Base-by-base conservation (phyloP, 2,329 filamentous ascomycete species). In the Ascochyta koolunga region DNA sequence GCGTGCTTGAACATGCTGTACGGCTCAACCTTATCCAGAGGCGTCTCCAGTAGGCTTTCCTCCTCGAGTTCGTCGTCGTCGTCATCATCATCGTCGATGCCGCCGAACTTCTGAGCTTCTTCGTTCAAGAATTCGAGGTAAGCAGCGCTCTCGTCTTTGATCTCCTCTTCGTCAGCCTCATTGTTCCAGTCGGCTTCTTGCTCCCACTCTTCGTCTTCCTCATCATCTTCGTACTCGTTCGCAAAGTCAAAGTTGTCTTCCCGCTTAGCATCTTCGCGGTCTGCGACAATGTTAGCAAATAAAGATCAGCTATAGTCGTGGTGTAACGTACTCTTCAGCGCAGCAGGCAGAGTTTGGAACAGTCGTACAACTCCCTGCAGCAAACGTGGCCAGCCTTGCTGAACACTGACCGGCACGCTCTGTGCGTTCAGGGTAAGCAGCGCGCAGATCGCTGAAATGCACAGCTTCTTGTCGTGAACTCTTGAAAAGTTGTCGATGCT, bases 391-490 rank as follows among this genome's bases (percentile, higher is more conserved):
- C 95, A 99, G 48, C 95, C 95, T 62, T 92, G 90, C 62, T 96
- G 92, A 24, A 99, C 90, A 69, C 93, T 98, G n/a, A 84, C 80
- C 0, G 95, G 95, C 7, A 99, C 89, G 68, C 96, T 89, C 47
- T 90, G 87, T 10, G 88, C 87, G 58, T 85, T 86, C 54, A 99
- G 78, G 39, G 87, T 90, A 45, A 99, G 84, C 10, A 99, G 85
- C 5, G 91, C 84, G 54, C 90, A 89, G 65, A 99, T 98, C 40
- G 93, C 93, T 16, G 93, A 90, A 66, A 99, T 97, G 59, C 91
- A 97, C 22, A 99, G 82, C 82, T 97, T 99, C 85, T 99, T 99
- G 80, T 99, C 95, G 73, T 99, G 95, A 2, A 99, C 95, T 36
- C 95, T 86, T 46, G 86, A 90, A 79, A 99, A 98, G 68, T 86